Evolutionary conservation across 352 stramenopile genomes (phyloP), one percentile per base, ranked within the genome.

Genomic region (Pythium utonaiense): DNA sequence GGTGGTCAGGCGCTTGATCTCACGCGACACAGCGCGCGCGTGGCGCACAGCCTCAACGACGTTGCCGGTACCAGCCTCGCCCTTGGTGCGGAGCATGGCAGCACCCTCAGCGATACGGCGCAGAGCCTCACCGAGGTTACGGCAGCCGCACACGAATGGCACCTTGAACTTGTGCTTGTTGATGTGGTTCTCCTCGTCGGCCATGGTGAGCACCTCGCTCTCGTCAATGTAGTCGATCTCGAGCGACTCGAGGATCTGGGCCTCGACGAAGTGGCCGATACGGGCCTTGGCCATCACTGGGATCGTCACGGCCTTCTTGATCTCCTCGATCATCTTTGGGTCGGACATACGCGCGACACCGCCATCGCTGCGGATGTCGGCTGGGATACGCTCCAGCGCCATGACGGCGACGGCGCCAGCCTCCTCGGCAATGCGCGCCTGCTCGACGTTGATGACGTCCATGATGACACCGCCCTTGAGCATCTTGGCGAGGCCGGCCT

Each of bases 181-280:
- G 69, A 98, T 98, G 85, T 98, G 92, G 75, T 98, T 97, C 66
- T 97, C 89, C 64, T 99, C 96, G 73, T 99, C 97, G 0, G 97
- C 97, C 95, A 99, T 99, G 56, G 97, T 99, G 19, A 99, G 72
- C 28, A 99, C 97, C 75, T 99, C 96, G 55, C 74, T 95, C 77
- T 99, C 97, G 69, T 99, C 97, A 66, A 99, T 99, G 88, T 98
- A 99, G 75, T 99, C 97, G 62, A 99, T 88, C 75, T 99, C 96
- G 54, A 96, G 89, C 7, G 96, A 91, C 71, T 99, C 93, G 12
- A 99, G 80, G 66, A 99, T 98, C 74, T 99, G 96, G 0, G 97
- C 94, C 75, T 99, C 97, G 12, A 99, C 96, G 69, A 99, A 99
- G 79, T 99, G 97, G 60, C 96, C 96, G 63, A 99, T 99, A 60